Evolutionary conservation across 176 grass and related monocot genomes (phyloP), one percentile per base, ranked within the genome.

Genomic region (Eragrostis curvula): DNA sequence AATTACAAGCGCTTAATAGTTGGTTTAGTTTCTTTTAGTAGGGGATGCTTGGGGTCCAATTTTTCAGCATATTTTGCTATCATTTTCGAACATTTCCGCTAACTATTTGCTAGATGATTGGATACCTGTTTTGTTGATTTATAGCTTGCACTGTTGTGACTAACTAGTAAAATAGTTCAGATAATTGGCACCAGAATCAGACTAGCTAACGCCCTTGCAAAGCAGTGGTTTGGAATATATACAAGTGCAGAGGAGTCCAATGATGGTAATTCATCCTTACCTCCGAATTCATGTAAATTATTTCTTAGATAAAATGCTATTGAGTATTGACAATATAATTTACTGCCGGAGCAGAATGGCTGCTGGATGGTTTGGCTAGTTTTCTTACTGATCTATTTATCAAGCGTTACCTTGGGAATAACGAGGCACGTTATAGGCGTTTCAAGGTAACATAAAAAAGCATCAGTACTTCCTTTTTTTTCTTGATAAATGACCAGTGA

Each of bases 141-240:
- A 56, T 60, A 75, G 13, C 43, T 46, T 78, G 28, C 45, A 18
- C 9, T 72, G 36, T 39, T 65, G 27, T 90, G 24, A 79, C 73
- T 90, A 83, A 83, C 79, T 44, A 78, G 73, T 82, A 51, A 86
- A 82, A 90, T 90, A 45, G 58, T 83, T 78, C 88, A 98, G 96
- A 89, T 91, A 85, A 98, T 98, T 91, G 87, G 85, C 68, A 91
- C 93, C 7, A 95, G 96, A 90, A 90, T 95, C 68, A 98, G 93
- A 89, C 65, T 98, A 75, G 92, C 96, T 74, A 87, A 90, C 77
- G 88, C 92, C 67, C 88, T 98, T 78, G 90, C 96, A 90, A 93
- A 77, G 71, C 96, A 98, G 84, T 98, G 96, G 96, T 98, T 98
- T 91, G 96, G 96, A 83, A 84, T 95, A 88, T 95, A 91, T 77